Evolutionary conservation across 768 basidiomycete species (phyloP), one percentile per base, ranked within the genome.

Genomic region (Mycena polygramma): DNA sequence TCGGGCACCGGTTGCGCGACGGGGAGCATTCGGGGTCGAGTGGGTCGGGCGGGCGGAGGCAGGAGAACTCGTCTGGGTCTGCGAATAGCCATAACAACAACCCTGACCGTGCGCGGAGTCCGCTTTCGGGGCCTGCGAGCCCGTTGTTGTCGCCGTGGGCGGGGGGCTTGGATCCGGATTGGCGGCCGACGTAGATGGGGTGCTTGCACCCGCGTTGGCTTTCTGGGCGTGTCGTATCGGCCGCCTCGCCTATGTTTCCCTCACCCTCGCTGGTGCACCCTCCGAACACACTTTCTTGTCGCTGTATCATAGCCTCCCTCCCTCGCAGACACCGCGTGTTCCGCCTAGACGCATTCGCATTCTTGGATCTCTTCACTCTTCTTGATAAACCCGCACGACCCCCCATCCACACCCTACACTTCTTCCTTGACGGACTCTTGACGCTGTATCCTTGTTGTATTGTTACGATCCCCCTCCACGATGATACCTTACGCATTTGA

Each of bases 91-190:
- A 39, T 2, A n/a, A n/a, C n/a, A 17, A 20, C 30, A 15, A 15
- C 10, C 41, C 41, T 7, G 45, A 46, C 15, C 45, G 45, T 3
- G 26, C 19, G 45, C 43, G 35, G 45, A 59, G 61, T n/a, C 64
- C 51, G 57, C 41, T 64, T 17, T 20, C 26, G 20, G 70, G 72
- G 39, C 69, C 72, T 19, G 45, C 45, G 57, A 70, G 68, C 53
- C 69, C 66, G 20, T 26, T 68, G 57, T 10, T 70, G 51, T 36
- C 58, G 22, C 69, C 72, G 43, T 73, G 72, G 72, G 72, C 69
- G 45, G 72, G 69, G 11, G 72, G 72, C 22, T 39, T 73, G 69
- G 72, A 59, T 30, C n/a, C 57, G 52, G 69, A 73, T 45, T 73
- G 72, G 72, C 69, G 65, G 37, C 43, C 72, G 57, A 70, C 63